These are phyloP conservation scores for Clonostachys sp. DNA, from an alignment of 2,329 filamentous ascomycete species.

Conservation along the genomic window DNA sequence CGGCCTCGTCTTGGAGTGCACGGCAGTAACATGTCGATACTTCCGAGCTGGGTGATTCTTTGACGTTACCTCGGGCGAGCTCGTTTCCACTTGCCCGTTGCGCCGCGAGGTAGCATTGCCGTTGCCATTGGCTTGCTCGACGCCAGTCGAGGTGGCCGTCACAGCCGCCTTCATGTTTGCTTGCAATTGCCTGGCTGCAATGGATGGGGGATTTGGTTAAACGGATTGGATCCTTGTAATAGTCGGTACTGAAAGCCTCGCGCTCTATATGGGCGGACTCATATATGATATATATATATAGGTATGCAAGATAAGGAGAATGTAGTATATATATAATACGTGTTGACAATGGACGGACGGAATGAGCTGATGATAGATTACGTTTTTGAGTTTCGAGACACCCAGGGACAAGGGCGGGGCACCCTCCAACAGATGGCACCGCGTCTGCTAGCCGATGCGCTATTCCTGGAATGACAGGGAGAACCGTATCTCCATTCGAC, in stretches of 20 bases:
- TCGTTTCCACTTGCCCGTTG: constrained; percentile 11
- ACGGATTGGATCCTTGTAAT: not conserved
- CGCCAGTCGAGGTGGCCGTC: constrained; percentile 25
- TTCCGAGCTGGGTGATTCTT: constrained; percentile 41
- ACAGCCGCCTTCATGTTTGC: constrained; percentile 24
- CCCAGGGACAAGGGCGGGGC: no score
- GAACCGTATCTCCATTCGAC: no score
- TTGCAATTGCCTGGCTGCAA: not conserved
- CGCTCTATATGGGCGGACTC: not conserved
- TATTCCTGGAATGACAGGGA: no score
- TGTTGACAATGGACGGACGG: not conserved
- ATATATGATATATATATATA: no score
- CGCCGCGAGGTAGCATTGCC: not conserved
- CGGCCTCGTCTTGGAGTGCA: constrained; percentile 67
- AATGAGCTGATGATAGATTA: not conserved
- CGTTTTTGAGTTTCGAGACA: no score
- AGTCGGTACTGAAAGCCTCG: not conserved
- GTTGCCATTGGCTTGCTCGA: constrained; percentile 13
- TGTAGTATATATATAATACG: not conserved
- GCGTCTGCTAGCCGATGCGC: no score
- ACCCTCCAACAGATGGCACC: no score
- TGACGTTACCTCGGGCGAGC: constrained; percentile 17
- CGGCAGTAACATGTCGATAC: constrained; percentile 88
- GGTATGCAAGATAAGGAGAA: not conserved
- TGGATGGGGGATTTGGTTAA: not conserved